These are phyloP conservation scores for Cercospora sp. DNA, from an alignment of 2,329 filamentous ascomycete genomes.

Conservation along the genomic window DNA sequence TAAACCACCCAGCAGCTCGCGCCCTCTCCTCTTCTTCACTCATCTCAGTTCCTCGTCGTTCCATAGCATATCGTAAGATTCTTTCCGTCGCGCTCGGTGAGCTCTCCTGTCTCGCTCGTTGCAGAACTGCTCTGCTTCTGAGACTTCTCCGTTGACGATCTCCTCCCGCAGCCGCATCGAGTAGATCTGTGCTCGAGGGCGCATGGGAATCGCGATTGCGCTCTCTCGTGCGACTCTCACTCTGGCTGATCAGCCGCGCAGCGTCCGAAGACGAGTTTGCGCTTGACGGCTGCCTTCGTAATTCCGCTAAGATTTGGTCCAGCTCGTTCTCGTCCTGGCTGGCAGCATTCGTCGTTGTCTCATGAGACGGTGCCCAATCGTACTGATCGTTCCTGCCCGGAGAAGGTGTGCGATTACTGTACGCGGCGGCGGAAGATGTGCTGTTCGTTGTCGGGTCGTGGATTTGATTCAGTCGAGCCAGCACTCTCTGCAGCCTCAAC, in stretches of 20 bases:
- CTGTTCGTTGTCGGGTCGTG: conserved; percentile 39
- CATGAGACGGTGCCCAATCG: conserved; percentile 58
- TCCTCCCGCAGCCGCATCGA: conserved; percentile 29
- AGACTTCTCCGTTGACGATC: conserved; percentile 37
- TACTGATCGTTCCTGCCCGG: conserved; percentile 57
- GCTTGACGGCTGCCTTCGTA: conserved; percentile 40
- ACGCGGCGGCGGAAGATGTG: conserved; percentile 40
- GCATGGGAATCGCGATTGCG: conserved; percentile 27
- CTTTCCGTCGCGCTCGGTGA: conserved; percentile 38
- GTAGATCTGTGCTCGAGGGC: conserved; percentile 31
- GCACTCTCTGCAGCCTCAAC: conserved; percentile 47
- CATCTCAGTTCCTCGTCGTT: conserved; percentile 40
- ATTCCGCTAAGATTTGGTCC: conserved; percentile 43
- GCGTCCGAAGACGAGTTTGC: conserved; percentile 33
- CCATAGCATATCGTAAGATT: conserved; percentile 45
- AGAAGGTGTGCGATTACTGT: conserved; percentile 54
- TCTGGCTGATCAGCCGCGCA: conserved; percentile 40
- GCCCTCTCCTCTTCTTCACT: conserved; percentile 39
- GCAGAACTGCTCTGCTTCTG: conserved; percentile 36
- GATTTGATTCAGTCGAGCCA: conserved; percentile 48
- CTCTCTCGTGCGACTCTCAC: conserved; percentile 38
- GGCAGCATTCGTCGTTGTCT: conserved; percentile 36
- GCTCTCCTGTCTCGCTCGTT: conserved; percentile 36
- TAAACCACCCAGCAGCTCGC: conserved; percentile 39
- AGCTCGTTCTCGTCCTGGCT: conserved; percentile 42